Evolutionary conservation across 305 asterid species (phyloP).

Genomic region (Solanum aculeatissimum): DNA sequence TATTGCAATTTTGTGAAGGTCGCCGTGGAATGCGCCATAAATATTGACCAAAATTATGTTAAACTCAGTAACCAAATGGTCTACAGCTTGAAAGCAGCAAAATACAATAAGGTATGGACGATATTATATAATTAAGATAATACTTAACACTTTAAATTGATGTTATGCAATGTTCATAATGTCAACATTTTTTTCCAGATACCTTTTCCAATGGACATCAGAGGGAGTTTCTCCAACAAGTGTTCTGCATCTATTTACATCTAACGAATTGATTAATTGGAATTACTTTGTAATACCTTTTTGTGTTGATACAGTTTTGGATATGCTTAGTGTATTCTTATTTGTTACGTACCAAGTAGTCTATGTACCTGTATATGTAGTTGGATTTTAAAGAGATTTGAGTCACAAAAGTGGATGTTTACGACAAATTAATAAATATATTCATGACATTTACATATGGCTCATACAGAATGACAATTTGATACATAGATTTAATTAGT

Average conservation of each 20-base stretch:
- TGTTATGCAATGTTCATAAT: background rate
- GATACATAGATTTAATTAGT: background rate
- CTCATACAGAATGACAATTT: background rate
- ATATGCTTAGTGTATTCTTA: background rate
- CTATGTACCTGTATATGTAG: background rate
- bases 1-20: constrained; percentile 13
- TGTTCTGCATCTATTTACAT: constrained; percentile 43
- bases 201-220: constrained; percentile 29
- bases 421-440: background rate
- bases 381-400: background rate
- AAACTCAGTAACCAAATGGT: constrained; percentile 12
- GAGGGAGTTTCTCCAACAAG: constrained; percentile 40
- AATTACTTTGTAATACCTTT: background rate
- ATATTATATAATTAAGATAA: background rate
- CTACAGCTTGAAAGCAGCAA: constrained; percentile 15
- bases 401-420: too few species aligned
- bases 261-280: constrained; percentile 6
- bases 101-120: constrained; percentile 20
- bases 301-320: background rate
- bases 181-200: constrained; percentile 19
- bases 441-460: background rate
- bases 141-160: background rate
- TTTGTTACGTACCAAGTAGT: background rate
- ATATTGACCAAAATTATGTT: constrained; percentile 18
- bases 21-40: constrained; percentile 55